Conservation (phyloP, 805 yeast genomes). For the Candida hungchunana region DNA sequence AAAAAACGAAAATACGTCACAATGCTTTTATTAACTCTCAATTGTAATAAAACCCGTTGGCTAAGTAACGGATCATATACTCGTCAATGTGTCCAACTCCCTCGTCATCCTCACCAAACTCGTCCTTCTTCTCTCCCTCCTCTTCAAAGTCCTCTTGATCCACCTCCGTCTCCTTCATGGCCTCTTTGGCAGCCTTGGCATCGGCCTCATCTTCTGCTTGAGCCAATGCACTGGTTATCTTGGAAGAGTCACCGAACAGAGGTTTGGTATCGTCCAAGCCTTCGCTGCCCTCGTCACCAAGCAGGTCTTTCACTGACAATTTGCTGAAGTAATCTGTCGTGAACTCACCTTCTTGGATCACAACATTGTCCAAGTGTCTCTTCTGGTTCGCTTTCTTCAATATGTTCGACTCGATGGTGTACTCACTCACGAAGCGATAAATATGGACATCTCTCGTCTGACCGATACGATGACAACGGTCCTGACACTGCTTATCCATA, state of each 20-base stretch:
- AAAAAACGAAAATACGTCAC: too few relatives aligned
- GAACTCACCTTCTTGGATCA: conserved; percentile 96
- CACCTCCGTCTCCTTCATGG: conserved; percentile 77
- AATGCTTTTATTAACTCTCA: too few relatives aligned
- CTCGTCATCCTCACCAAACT: conserved; percentile 35
- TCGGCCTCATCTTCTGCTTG: conserved; percentile 95
- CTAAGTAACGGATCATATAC: conserved; percentile 90
- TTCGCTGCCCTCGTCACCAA: conserved; percentile 42
- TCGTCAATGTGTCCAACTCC: conserved; percentile 84
- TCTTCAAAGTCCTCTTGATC: conserved; percentile 76
- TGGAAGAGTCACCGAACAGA: conserved; percentile 31
- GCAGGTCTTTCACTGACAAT: conserved; percentile 77
- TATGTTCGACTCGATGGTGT: conserved; percentile 93
- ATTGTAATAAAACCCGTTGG: conserved; percentile 68
- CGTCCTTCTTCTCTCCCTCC: conserved; percentile 38
- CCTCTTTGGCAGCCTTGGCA: conserved; percentile 82
- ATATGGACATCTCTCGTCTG: conserved; percentile 98
- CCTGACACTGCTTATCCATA: conserved; percentile 99
- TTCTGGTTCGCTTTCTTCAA: conserved; percentile 92
- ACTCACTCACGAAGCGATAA: conserved; percentile 92
- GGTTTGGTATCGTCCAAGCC: conserved; percentile 30
- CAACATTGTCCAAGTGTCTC: conserved; percentile 87
- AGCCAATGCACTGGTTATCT: conserved; percentile 63
- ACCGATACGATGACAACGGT: conserved; percentile 98
- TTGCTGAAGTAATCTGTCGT: conserved; percentile 94